A percentile compares a stretch with the other conserved stretches of the same genome.
These are phyloP conservation scores for Coniochaeta ligniaria DNA, from an alignment of 2,329 filamentous ascomycete genomes.

Conservation along the genomic window DNA sequence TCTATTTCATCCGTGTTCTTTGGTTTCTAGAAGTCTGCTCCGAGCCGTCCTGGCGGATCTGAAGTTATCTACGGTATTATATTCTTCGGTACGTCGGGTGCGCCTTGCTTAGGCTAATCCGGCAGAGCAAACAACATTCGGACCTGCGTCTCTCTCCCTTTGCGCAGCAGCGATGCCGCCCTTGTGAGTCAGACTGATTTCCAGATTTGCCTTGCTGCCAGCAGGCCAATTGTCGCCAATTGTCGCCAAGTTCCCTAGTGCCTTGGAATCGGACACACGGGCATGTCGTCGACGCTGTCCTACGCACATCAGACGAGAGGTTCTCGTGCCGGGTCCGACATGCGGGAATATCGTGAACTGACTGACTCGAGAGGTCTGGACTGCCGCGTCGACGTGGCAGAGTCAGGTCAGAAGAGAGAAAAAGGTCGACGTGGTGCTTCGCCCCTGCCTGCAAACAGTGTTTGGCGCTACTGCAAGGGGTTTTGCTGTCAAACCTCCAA, in stretches of 20 bases:
- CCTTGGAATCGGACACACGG: not conserved
- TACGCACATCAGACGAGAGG: not conserved
- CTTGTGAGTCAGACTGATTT: not conserved
- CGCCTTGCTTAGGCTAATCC: not conserved
- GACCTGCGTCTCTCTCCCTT: not conserved
- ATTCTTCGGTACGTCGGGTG: not conserved
- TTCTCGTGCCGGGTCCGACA: not conserved
- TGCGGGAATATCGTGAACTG: not conserved
- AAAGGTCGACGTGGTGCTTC: not conserved
- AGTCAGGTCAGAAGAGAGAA: not conserved
- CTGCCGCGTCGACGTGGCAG: not conserved
- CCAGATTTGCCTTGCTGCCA: not conserved
- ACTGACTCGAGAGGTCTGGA: not conserved
- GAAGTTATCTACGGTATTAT: not conserved
- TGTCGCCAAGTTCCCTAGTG: not conserved
- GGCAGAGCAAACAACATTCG: not conserved
- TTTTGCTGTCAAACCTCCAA: not conserved
- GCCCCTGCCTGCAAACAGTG: not conserved
- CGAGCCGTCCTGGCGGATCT: not conserved
- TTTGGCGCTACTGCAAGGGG: conserved; percentile 2
- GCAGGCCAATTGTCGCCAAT: not conserved
- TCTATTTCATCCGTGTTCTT: not conserved
- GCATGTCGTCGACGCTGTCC: not conserved
- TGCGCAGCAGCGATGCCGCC: not conserved
- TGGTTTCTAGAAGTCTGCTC: not conserved